Percentiles rank a stretch among this genome's conserved stretches.
These are phyloP conservation scores for Entelexis sorbosivorans DNA, from an alignment of 1,139 yeast genomes.

Conservation along the genomic window DNA sequence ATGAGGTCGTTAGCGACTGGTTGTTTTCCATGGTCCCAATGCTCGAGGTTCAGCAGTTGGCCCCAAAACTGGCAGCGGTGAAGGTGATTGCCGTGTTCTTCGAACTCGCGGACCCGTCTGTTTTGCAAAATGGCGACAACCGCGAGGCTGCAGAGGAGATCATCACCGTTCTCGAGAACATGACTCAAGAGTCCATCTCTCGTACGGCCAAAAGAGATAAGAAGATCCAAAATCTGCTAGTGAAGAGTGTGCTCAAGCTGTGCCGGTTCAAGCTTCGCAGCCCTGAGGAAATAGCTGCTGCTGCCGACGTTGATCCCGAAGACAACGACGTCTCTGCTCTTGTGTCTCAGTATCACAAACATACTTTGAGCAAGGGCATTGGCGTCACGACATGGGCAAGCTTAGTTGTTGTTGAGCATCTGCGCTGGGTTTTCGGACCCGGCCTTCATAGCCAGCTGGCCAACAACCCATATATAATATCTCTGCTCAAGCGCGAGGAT, in stretches of 20 bases:
- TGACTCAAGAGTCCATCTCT: constrained; percentile 45
- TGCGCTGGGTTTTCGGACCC: constrained; percentile 62
- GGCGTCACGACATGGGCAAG: constrained; percentile 60
- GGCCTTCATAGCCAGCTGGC: constrained; percentile 56
- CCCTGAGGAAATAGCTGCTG: not conserved
- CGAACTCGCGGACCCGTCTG: constrained; percentile 28
- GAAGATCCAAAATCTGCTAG: constrained; percentile 49
- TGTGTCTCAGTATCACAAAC: constrained; percentile 42
- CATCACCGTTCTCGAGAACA: constrained; percentile 36
- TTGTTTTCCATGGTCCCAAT: constrained; percentile 27
- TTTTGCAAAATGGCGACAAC: constrained; percentile 30
- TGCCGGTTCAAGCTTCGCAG: constrained; percentile 4
- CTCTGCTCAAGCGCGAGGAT: constrained; percentile 26
- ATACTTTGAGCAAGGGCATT: constrained; percentile 34
- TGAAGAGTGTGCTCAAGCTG: constrained; percentile 49
- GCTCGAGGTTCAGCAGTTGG: constrained; percentile 22
- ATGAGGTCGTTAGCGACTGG: constrained; percentile 26
- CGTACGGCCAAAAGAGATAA: constrained; percentile 53
- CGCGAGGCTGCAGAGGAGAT: constrained; percentile 36
- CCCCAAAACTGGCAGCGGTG: constrained; percentile 41
- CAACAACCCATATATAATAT: constrained; percentile 39
- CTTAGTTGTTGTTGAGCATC: constrained; percentile 48
- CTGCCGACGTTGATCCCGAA: not conserved
- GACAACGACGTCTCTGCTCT: constrained; percentile 3
- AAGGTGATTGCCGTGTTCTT: constrained; percentile 47